A percentile compares a stretch with the other conserved stretches of the same genome.
Conservation (phyloP, 768 basidiomycete genomes). For the Suillus alpinus region DNA sequence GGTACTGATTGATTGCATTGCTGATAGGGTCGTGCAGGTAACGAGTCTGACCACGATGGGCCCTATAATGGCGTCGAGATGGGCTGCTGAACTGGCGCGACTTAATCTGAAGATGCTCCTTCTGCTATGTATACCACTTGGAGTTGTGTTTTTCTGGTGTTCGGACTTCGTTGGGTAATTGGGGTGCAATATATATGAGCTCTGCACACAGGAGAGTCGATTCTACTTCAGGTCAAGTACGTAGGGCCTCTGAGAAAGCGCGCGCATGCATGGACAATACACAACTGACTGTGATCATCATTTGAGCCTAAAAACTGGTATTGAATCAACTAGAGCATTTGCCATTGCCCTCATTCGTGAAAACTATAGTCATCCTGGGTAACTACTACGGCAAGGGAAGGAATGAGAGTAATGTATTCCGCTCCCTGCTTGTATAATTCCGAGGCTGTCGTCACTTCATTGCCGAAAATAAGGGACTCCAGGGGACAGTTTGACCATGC, state of each 20-base stretch:
- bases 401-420: neutral
- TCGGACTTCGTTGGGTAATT: neutral
- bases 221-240: neutral
- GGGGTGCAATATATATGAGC: neutral
- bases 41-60: conserved; percentile 44
- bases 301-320: neutral
- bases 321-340: neutral
- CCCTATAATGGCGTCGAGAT: conserved; percentile 30
- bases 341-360: neutral
- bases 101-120: neutral
- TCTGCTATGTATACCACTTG: neutral
- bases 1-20: neutral
- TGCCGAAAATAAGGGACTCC: neutral
- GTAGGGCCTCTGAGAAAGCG: neutral
- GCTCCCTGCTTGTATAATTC: neutral
- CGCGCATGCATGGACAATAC: neutral
- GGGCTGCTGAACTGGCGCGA: conserved; percentile 8
- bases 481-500: neutral
- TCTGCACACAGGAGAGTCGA: neutral
- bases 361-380: neutral
- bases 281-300: neutral
- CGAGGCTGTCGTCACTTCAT: neutral
- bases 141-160: neutral
- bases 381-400: neutral
- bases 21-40: conserved; percentile 13